Base-by-base conservation (phyloP, 1,284 basidiomycete species). In the Pterula multifida region DNA sequence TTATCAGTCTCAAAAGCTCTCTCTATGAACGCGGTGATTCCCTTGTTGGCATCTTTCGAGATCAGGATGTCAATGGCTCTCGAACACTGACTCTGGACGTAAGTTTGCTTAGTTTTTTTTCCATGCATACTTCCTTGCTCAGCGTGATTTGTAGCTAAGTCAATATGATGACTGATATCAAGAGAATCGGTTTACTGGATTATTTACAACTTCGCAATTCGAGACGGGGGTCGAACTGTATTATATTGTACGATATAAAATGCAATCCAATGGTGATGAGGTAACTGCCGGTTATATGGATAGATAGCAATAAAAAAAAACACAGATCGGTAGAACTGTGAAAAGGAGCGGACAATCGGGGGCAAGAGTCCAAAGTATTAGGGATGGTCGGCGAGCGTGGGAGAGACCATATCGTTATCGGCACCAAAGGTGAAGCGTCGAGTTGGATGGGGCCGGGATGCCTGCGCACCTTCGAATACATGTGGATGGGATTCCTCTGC, bases 1-100 rank as follows among this genome's bases (percentile, higher is more conserved):
- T 98, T 55, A 98, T 98, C 68, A 94, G 91, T 62, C 72, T 98
- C 63, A 98, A 95, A 62, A 83, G 86, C 15, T 85, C 87, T 0
- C 65, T 94, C 51, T 98, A 96, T 62, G 94, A 98, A 64, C 79
- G 85, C 22, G 90, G 92, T 22, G 80, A 92, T 60, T 90, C 90
- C 1, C 71, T 98, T 42, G 91, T 97, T 36, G 94, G 94, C 3
- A 92, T 97, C 45, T 94, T 92, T 64, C 78, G 94, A 19, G 90
- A 97, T 62, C 92, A 96, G 61, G 90, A 92, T 13, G 78, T 90
- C 55, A 95, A 96, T 60, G 92, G 90, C 58, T 94, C 90, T 19
- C 75, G 83, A 48, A 89, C 88, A 15, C 65, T 97, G 56, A 96
- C 92, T 1, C 71, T 97, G 48, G 91, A 97, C 68, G 87, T 95